Percentiles rank a stretch among this genome's conserved stretches.
phyloP scores from a whole-genome alignment of 2,329 filamentous ascomycete species.

The Aureobasidium sp. region DNA sequence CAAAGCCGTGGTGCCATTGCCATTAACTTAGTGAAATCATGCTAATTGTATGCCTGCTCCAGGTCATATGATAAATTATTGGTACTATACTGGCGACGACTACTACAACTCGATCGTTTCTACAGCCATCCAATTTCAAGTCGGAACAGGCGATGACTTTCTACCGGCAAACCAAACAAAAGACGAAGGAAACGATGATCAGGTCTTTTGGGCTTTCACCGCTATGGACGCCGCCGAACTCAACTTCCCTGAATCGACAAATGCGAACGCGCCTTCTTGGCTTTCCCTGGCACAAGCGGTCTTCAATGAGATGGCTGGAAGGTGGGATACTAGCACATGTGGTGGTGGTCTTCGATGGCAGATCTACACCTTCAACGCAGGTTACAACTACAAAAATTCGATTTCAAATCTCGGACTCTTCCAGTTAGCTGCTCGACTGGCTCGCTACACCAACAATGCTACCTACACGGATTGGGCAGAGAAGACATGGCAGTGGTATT shows the following conservation, averaged over 20 bases:
- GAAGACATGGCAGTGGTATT: constrained; percentile 28
- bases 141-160: constrained; percentile 35
- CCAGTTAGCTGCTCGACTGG: constrained; percentile 57
- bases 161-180: constrained; percentile 31
- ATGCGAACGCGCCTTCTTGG: constrained; percentile 62
- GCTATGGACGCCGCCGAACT: constrained; percentile 72
- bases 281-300: constrained; percentile 70
- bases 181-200: constrained; percentile 44
- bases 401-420: constrained; percentile 78
- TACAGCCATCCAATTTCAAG: constrained; percentile 35
- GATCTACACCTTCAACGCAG: constrained; percentile 68
- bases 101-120: constrained; percentile 35
- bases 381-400: constrained; percentile 75
- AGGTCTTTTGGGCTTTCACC: constrained; percentile 79
- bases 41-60: no score
- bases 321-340: constrained; percentile 62
- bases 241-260: constrained; percentile 50
- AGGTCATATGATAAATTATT: constrained; percentile 33
- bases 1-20: no score
- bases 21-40: no score
- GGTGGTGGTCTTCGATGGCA: constrained; percentile 77
- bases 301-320: constrained; percentile 66
- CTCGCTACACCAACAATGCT: constrained; percentile 30
- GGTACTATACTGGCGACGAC: constrained; percentile 37
- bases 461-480: constrained; percentile 58